These are phyloP conservation scores for Chiua virens DNA, from an alignment of 768 basidiomycete species.

Conservation along the genomic window DNA sequence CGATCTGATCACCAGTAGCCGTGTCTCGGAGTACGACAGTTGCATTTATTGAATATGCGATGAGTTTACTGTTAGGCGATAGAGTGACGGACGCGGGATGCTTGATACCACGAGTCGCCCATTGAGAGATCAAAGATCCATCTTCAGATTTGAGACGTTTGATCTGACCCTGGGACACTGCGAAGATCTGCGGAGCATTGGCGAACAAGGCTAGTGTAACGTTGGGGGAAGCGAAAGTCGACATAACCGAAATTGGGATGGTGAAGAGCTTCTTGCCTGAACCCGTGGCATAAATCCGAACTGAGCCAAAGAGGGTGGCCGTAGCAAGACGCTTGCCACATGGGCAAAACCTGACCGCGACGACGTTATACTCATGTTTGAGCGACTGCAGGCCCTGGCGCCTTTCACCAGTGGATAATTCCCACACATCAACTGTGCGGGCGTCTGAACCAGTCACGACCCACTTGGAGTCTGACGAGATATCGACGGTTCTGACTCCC, in stretches of 20 bases:
- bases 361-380: slow-evolving; percentile 18
- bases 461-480: slow-evolving; percentile 20
- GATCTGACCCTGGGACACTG: slow-evolving; percentile 17
- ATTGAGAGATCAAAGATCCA: slow-evolving; percentile 12
- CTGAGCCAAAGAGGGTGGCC: slow-evolving; percentile 19
- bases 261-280: slow-evolving; percentile 14
- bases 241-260: slow-evolving; percentile 14
- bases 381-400: neutral
- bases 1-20: slow-evolving; percentile 7
- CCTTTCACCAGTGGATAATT: slow-evolving; percentile 12
- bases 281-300: slow-evolving; percentile 9
- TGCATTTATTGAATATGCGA: slow-evolving; percentile 15
- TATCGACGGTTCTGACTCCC: slow-evolving; percentile 15
- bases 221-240: neutral
- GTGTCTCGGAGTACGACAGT: slow-evolving; percentile 10
- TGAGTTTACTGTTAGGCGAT: slow-evolving; percentile 12
- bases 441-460: slow-evolving; percentile 18
- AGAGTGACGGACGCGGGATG: slow-evolving; percentile 10
- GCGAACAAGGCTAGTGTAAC: slow-evolving; percentile 10
- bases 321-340: slow-evolving; percentile 17
- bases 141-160: slow-evolving; percentile 16
- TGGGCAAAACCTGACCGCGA: slow-evolving; percentile 19
- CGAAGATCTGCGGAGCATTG: slow-evolving; percentile 11
- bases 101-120: slow-evolving; percentile 8
- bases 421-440: slow-evolving; percentile 12